Evolutionary conservation across 148 eudicot species (phyloP), one percentile per base, ranked within the genome.

Genomic region (Rhododendron ferrugineum): DNA sequence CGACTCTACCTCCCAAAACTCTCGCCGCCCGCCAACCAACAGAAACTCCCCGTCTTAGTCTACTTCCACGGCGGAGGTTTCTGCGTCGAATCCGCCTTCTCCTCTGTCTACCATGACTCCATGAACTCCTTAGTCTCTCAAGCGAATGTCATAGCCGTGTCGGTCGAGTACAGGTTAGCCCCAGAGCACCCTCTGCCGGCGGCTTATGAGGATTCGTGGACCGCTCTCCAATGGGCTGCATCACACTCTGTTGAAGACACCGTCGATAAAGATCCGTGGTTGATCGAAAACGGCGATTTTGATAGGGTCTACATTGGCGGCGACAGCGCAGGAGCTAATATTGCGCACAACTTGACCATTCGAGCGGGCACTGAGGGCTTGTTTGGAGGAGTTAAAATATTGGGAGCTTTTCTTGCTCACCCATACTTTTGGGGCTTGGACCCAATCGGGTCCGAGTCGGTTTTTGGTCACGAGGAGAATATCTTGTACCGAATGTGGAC

Each of bases 61-160:
- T 91, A 92, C 88, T 94, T 81, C 85, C 98, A 94, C 28, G 96
- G 93, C 1, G 98, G 96, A 1, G 94, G 91, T 0, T 94, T 94
- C 47, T 88, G 89, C 68, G 49, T 84, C 6, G 94, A 84, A 42
- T 93, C 94, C 0, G 87, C 96, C 15, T 90, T 90, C 60, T 86
- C 90, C 3, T 2, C 18, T 1, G 26, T 81, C 2, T 16, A 83
- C 47, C 93, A 92, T 42, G 72, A 81, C 22, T 87, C 89, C 86
- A 68, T 89, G 44, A 89, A 87, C 80, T 18, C 73, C 47, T 28
- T 94, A 1, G 88, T 84, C 58, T 82, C 86, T 0, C 44, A 68
- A 79, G 90, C 93, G 22, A 80, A 88, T 1, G 87, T 84, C 2
- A 2, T 94, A 32, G 85, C 82, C 0, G 84, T 93, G 3, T 93